A percentile compares a stretch with the other conserved stretches of the same genome.
phyloP scores from a whole-genome alignment of 768 basidiomycete genomes.

The Chalciporus sphaerocephalus region DNA sequence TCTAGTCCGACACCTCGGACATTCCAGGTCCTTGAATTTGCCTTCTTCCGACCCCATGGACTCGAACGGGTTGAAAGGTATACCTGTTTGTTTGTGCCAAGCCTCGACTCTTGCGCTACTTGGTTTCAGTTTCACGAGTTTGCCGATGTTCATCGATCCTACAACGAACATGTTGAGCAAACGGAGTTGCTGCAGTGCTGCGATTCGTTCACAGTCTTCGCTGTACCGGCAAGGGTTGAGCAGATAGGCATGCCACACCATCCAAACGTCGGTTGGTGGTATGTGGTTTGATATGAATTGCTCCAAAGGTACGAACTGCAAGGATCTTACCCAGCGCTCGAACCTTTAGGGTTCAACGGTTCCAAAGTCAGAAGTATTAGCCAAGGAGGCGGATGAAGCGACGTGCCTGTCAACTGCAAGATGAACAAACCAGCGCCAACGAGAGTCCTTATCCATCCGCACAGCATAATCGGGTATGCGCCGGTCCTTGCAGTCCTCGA shows the following conservation, averaged over 20 bases:
- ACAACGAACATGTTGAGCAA: conserved; percentile 27
- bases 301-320: conserved; percentile 23
- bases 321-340: conserved; percentile 30
- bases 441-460: conserved; percentile 23
- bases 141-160: conserved; percentile 27
- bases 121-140: conserved; percentile 12
- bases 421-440: conserved; percentile 40
- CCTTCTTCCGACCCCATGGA: conserved; percentile 23
- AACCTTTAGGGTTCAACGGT: conserved; percentile 24
- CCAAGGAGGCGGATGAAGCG: neutral
- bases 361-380: neutral
- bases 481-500: conserved; percentile 28
- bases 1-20: conserved; percentile 33
- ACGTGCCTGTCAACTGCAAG: conserved; percentile 37
- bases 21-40: conserved; percentile 27
- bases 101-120: conserved; percentile 11
- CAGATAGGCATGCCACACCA: conserved; percentile 42
- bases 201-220: conserved; percentile 32
- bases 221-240: conserved; percentile 35
- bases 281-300: conserved; percentile 24
- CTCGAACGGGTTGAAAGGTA: conserved; percentile 35
- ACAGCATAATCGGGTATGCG: conserved; percentile 24
- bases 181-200: conserved; percentile 21
- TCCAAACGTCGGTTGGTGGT: conserved; percentile 39
- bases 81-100: conserved; percentile 26